Conservation (phyloP, 2,329 filamentous ascomycete species). For the Aureobasidium sp. region DNA sequence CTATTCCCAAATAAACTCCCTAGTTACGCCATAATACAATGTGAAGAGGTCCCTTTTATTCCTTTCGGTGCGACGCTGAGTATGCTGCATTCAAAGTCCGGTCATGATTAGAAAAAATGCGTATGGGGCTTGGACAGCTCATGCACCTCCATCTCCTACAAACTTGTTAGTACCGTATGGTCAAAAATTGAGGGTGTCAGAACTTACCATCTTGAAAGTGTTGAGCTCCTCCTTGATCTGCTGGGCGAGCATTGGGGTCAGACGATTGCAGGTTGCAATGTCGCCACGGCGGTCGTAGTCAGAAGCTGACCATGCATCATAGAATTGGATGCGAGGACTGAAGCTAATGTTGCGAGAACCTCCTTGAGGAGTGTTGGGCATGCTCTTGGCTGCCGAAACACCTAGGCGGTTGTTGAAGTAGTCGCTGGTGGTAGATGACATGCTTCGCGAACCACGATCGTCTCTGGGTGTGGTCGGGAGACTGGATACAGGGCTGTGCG, state of each 20-base stretch:
- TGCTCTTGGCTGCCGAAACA: conserved; percentile 67
- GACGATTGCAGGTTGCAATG: conserved; percentile 92
- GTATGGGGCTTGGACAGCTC: conserved; percentile 99
- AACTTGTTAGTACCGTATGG: conserved; percentile 32
- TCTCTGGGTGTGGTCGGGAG: conserved; percentile 82
- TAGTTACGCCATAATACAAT: conserved; percentile 14
- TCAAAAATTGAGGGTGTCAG: background rate
- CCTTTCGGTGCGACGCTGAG: conserved; percentile 6
- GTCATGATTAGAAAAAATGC: conserved; percentile 84
- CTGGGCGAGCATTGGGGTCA: conserved; percentile 94
- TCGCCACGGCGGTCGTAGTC: conserved; percentile 96
- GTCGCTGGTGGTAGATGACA: conserved; percentile 53
- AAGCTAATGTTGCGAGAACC: conserved; percentile 59
- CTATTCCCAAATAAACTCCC: conserved; percentile 8
- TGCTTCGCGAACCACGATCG: conserved; percentile 49
- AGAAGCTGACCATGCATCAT: conserved; percentile 91
- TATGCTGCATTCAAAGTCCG: conserved; percentile 14
- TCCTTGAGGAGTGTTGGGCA: conserved; percentile 68
- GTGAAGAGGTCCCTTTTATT: conserved; percentile 4
- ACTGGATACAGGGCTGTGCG: conserved; percentile 76
- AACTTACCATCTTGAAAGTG: conserved; percentile 93
- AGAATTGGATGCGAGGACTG: conserved; percentile 86
- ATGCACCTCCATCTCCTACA: conserved; percentile 97
- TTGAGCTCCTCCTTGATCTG: conserved; percentile 99
- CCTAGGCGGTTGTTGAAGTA: conserved; percentile 74